Conservation (phyloP, 2,329 filamentous ascomycete species). For the Aureobasidium uvarum region DNA sequence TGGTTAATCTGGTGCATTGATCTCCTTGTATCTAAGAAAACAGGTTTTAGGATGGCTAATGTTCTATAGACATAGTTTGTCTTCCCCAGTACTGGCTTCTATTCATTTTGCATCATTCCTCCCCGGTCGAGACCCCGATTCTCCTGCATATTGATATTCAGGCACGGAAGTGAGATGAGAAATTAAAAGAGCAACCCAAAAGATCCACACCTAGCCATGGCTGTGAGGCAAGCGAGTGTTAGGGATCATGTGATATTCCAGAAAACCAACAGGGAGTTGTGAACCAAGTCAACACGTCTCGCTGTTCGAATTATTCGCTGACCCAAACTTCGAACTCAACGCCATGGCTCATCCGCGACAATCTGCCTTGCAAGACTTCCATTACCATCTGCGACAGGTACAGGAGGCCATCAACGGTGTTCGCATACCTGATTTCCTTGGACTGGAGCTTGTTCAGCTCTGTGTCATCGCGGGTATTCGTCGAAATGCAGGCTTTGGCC, state of each 20-base stretch:
- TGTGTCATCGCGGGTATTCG: constrained; percentile 30
- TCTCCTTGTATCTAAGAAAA: too few relatives aligned
- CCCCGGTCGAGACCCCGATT: too few relatives aligned
- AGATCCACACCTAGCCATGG: background rate
- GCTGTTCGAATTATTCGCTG: background rate
- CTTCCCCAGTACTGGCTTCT: too few relatives aligned
- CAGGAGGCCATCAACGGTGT: constrained; percentile 18
- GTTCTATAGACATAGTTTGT: too few relatives aligned
- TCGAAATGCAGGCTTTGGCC: constrained; percentile 29
- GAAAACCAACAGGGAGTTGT: background rate
- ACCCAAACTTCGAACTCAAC: constrained; percentile 11
- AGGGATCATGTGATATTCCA: constrained; percentile 5
- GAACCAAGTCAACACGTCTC: constrained; percentile 5
- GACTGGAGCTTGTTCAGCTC: constrained; percentile 14
- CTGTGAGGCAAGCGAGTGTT: background rate
- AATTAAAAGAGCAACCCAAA: too few relatives aligned
- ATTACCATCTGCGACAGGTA: background rate
- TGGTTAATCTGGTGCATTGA: too few relatives aligned
- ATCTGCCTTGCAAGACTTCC: constrained; percentile 26
- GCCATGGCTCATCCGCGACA: constrained; percentile 22
- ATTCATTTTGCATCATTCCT: too few relatives aligned
- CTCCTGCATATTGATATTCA: too few relatives aligned
- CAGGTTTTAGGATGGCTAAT: too few relatives aligned
- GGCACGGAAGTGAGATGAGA: too few relatives aligned
- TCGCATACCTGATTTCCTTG: constrained; percentile 12